A percentile compares a stretch with the other conserved stretches of the same genome.
These are phyloP conservation scores for Boechera retrofracta DNA, from an alignment of 345 rosid genomes.

Conservation along the genomic window DNA sequence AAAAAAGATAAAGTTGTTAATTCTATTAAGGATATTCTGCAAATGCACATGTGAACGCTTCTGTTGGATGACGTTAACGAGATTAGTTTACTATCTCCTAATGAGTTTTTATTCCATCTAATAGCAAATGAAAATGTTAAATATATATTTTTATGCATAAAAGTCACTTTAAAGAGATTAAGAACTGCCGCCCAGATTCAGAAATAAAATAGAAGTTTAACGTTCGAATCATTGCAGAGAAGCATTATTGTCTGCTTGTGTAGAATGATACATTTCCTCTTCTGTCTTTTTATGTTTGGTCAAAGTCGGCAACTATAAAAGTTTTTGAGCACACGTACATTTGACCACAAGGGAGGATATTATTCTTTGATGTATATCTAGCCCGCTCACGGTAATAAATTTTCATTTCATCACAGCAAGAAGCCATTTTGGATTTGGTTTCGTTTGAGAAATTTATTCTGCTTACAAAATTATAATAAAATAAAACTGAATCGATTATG, in stretches of 20 bases:
- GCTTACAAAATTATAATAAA: too few species aligned
- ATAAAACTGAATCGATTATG: background rate
- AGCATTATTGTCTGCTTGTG: constrained; percentile 34
- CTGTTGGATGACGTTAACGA: background rate
- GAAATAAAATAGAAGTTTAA: background rate
- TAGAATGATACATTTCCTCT: background rate
- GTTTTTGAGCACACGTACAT: constrained; percentile 25
- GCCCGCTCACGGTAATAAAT: background rate
- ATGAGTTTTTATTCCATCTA: constrained; percentile 2
- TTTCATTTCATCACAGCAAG: constrained; percentile 8
- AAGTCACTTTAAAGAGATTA: background rate
- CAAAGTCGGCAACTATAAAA: constrained; percentile 40
- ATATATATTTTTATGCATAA: background rate
- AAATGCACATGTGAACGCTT: too few species aligned
- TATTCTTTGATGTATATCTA: background rate
- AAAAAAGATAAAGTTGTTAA: too few species aligned
- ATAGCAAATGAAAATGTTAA: background rate
- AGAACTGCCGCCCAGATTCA: constrained; percentile 3
- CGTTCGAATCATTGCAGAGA: background rate
- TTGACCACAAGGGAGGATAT: constrained; percentile 18
- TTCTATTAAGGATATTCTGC: too few species aligned
- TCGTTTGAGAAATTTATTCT: background rate
- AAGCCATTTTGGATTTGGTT: constrained; percentile 32
- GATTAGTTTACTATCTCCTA: background rate
- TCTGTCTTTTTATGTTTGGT: background rate